Conservation (phyloP, 2,329 filamentous ascomycete genomes). For the Arthroderma uncinatum region DNA sequence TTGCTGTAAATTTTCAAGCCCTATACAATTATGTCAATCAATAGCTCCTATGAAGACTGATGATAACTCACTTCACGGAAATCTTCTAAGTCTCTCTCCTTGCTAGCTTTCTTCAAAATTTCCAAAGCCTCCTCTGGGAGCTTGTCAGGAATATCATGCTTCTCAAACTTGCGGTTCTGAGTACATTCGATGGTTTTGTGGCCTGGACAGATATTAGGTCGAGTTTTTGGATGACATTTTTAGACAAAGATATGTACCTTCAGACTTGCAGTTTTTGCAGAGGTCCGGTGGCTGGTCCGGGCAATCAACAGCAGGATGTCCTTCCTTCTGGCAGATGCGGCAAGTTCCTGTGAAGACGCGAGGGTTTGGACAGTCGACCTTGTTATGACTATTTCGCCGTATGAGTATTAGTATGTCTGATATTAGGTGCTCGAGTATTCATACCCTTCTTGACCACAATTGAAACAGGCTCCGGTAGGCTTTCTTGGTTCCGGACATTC, state of each 20-base stretch:
- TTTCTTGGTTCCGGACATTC: conserved; percentile 36
- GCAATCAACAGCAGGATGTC: conserved; percentile 36
- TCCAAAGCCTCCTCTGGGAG: conserved; percentile 41
- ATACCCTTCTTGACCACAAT: conserved; percentile 37
- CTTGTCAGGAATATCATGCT: conserved; percentile 37
- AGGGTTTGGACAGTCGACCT: conserved; percentile 37
- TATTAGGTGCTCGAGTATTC: neutral
- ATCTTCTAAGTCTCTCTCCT: conserved; percentile 39
- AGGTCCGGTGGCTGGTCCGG: conserved; percentile 33
- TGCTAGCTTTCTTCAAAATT: conserved; percentile 38
- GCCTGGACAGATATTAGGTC: conserved; percentile 21
- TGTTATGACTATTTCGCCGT: conserved; percentile 28
- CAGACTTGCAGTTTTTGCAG: conserved; percentile 38
- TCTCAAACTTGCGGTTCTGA: conserved; percentile 35
- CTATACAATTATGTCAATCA: conserved; percentile 12
- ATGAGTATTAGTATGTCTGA: neutral
- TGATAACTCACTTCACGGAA: conserved; percentile 35
- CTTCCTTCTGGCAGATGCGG: conserved; percentile 36
- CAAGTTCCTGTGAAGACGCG: conserved; percentile 39
- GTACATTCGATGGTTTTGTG: conserved; percentile 37
- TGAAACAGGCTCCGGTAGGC: conserved; percentile 34
- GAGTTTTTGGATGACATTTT: neutral
- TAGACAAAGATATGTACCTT: conserved; percentile 26
- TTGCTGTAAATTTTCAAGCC: conserved; percentile 43
- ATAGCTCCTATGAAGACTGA: neutral